These are phyloP conservation scores for Gymnopus androsaceus DNA, from an alignment of 1,284 basidiomycete genomes.

Conservation along the genomic window DNA sequence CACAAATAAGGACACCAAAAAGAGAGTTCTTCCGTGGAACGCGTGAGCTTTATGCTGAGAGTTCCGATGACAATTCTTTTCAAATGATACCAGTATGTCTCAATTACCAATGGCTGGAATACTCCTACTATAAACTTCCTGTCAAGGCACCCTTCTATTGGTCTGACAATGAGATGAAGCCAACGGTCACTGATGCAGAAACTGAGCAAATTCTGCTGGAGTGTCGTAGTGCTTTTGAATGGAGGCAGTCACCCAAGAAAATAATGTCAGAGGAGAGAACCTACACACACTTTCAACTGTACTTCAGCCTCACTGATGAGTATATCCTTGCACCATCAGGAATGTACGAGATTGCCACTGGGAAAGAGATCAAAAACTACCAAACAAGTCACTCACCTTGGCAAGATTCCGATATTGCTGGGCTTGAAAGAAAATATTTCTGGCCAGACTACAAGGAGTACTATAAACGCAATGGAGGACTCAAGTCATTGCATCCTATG, in stretches of 20 bases:
- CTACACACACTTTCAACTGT: not conserved
- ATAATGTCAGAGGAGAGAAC: not conserved
- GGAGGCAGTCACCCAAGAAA: not conserved
- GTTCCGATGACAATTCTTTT: not conserved
- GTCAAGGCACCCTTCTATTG: not conserved
- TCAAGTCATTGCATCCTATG: not conserved
- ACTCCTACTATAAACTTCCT: not conserved
- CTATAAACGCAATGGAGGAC: not conserved
- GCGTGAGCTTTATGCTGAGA: not conserved
- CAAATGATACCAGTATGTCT: not conserved
- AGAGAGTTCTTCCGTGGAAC: not conserved
- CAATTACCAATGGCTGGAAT: not conserved
- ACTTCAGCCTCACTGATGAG: not conserved
- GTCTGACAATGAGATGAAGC: no score
- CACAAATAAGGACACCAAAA: not conserved
- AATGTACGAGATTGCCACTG: slow-evolving; percentile 1
- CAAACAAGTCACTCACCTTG: not conserved
- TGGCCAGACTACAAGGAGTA: not conserved
- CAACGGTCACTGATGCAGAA: not conserved
- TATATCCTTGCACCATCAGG: slow-evolving; percentile 1
- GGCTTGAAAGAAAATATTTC: not conserved
- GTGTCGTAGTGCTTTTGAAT: not conserved
- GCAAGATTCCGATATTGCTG: not conserved
- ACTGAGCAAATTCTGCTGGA: not conserved
- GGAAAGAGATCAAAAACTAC: not conserved